Evolutionary conservation across 176 grass and related monocot species (phyloP).

Genomic region (Oryza glaberrima): DNA sequence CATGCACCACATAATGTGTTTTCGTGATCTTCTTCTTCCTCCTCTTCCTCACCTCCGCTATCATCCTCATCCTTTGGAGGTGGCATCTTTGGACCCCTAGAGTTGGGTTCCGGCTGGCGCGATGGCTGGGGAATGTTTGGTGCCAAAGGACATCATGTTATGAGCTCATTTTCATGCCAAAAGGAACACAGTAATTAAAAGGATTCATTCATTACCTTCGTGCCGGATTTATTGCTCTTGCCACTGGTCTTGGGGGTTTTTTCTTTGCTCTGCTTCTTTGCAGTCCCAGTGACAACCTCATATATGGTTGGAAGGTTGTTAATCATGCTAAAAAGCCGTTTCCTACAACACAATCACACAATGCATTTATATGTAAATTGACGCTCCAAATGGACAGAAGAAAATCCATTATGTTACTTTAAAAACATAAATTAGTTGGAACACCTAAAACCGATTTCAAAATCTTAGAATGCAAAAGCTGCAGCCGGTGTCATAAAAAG

Average conservation of each 20-base stretch:
- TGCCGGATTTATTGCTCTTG: constrained; percentile 79
- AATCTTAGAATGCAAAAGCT: not conserved
- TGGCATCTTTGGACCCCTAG: constrained; percentile 65
- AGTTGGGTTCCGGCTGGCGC: constrained; percentile 53
- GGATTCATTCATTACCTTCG: constrained; percentile 55
- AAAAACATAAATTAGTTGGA: not conserved
- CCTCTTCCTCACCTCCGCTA: constrained; percentile 78
- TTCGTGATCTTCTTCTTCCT: constrained; percentile 83
- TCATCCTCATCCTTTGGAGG: constrained; percentile 71
- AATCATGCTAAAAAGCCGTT: constrained; percentile 89
- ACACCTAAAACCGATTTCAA: constrained; percentile 1
- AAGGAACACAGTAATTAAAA: constrained; percentile 23
- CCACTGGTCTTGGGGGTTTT: constrained; percentile 72
- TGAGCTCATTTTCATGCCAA: constrained; percentile 15
- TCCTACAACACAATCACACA: constrained; percentile 63
- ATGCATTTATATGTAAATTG: not conserved
- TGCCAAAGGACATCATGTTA: constrained; percentile 28
- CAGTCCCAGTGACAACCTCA: constrained; percentile 90
- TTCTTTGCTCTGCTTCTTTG: constrained; percentile 85
- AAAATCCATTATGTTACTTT: constrained; percentile 15
- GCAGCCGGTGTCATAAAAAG: not conserved
- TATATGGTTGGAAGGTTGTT: constrained; percentile 96
- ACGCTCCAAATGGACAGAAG: not conserved
- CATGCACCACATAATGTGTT: constrained; percentile 85
- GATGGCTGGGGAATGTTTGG: constrained; percentile 37